Conservation (phyloP, 306 rosid species). For the Quercus wislizeni region DNA sequence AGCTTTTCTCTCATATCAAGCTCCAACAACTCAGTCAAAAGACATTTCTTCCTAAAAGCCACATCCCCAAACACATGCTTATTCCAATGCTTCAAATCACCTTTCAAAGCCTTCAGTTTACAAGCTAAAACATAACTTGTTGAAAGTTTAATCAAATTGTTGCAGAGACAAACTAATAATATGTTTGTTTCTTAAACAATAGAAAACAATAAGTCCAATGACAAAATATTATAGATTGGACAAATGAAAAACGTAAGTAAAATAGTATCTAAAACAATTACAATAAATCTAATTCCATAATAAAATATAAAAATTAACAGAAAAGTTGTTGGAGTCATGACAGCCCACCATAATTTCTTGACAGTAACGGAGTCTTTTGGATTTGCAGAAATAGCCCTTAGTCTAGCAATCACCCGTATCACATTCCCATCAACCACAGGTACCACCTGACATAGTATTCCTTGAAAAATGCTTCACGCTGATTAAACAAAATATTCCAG, state of each 20-base stretch:
- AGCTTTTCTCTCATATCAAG: too few relatives aligned
- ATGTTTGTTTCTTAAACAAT: background rate
- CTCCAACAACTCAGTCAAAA: too few relatives aligned
- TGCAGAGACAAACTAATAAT: background rate
- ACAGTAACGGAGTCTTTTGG: conserved; percentile 60
- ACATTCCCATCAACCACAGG: conserved; percentile 98
- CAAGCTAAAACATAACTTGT: background rate
- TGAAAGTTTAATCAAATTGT: background rate
- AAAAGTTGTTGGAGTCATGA: conserved; percentile 15
- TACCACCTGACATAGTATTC: conserved; percentile 55
- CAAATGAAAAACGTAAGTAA: background rate
- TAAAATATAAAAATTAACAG: background rate
- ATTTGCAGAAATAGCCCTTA: conserved; percentile 70
- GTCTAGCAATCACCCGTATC: conserved; percentile 82
- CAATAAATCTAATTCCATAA: background rate
- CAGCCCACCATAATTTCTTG: conserved; percentile 82
- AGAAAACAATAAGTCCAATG: background rate
- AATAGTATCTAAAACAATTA: background rate
- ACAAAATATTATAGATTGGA: background rate
- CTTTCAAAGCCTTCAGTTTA: too few relatives aligned
- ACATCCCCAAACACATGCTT: too few relatives aligned
- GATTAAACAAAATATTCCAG: conserved; percentile 22
- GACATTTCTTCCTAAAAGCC: too few relatives aligned
- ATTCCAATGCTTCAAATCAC: too few relatives aligned
- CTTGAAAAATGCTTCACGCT: conserved; percentile 24